Conservation (phyloP, 495 filamentous ascomycete species). For the Aspergillus wentii region DNA sequence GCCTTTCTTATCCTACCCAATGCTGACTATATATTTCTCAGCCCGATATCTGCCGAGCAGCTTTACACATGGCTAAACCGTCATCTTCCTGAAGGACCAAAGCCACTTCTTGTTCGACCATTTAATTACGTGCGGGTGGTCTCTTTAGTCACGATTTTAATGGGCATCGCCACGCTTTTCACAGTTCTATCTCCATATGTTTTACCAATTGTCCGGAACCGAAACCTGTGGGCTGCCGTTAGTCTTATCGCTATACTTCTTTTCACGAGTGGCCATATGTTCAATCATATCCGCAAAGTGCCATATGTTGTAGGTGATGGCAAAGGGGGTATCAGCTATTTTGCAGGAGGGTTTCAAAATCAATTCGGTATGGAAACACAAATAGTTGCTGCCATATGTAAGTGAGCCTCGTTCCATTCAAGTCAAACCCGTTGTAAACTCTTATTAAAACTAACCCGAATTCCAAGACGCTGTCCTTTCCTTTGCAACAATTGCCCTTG, state of each 20-base stretch:
- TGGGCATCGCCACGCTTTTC: conserved; percentile 62
- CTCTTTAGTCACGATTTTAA: conserved; percentile 56
- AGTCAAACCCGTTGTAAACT: neutral
- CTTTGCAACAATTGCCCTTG: conserved; percentile 84
- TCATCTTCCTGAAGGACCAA: conserved; percentile 69
- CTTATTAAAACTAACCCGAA: conserved; percentile 7
- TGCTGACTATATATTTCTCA: conserved; percentile 22
- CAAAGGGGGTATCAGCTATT: conserved; percentile 81
- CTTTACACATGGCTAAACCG: conserved; percentile 74
- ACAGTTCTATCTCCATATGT: conserved; percentile 78
- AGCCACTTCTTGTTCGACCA: conserved; percentile 72
- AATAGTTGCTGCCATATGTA: conserved; percentile 93
- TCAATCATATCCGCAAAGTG: conserved; percentile 95
- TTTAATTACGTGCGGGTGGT: conserved; percentile 80
- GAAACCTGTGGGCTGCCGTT: conserved; percentile 89
- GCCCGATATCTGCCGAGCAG: conserved; percentile 68
- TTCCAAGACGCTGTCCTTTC: conserved; percentile 80
- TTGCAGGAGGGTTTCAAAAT: conserved; percentile 89
- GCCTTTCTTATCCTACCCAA: neutral
- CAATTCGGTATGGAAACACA: conserved; percentile 96
- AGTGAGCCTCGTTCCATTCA: conserved; percentile 30
- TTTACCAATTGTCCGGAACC: conserved; percentile 80
- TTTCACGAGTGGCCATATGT: conserved; percentile 98
- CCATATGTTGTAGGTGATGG: conserved; percentile 92
- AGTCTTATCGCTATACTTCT: conserved; percentile 86